Evolutionary conservation across 129 eudicot genomes (phyloP), one percentile per base, ranked within the genome.

Genomic region (Glebionis coronaria): DNA sequence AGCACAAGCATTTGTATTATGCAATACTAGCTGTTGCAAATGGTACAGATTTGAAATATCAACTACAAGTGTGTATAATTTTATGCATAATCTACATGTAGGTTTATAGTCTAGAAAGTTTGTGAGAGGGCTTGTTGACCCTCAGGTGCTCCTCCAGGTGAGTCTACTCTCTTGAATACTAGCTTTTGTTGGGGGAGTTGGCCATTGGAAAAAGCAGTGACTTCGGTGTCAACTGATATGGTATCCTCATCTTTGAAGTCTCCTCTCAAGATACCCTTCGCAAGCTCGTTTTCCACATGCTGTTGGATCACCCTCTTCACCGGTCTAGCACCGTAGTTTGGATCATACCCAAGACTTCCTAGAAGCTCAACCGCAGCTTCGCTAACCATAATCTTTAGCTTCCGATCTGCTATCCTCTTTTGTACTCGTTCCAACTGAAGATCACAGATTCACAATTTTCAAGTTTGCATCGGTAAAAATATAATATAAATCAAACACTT

Each of bases 291-390:
- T 49, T 94, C 99, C 2, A 94, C 87, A 28, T 94, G 53, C 11
- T 94, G 99, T 74, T 94, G 99, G 46, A 89, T 87, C 67, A 94
- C 95, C n/a, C 97, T 83, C 76, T 94, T 94, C 68, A 94, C 97
- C 0, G 98, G 97, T 80, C 98, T 79, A 14, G 98, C 98, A 44
- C 98, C 98, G 50, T 88, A 93, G 76, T 81, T 94, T 14, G 99
- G 99, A 74, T 94, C 99, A 29, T 94, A 94, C 31, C 99, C 97
- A 0, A 94, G 93, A 66, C 47, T 31, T n/a, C 66, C 66, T 61
- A 61, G 25, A 61, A 61, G 66, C 66, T 61, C 66, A 61, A 61
- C 66, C 40, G 66, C 49, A 61, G 66, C 66, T 61, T 61, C 66
- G 31, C 66, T 61, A n/a, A 61, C 66, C 11, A 31, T 61, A 16